Evolutionary conservation across 116 monocot species (phyloP), one percentile per base, ranked within the genome.

Genomic region (Zostera marina): DNA sequence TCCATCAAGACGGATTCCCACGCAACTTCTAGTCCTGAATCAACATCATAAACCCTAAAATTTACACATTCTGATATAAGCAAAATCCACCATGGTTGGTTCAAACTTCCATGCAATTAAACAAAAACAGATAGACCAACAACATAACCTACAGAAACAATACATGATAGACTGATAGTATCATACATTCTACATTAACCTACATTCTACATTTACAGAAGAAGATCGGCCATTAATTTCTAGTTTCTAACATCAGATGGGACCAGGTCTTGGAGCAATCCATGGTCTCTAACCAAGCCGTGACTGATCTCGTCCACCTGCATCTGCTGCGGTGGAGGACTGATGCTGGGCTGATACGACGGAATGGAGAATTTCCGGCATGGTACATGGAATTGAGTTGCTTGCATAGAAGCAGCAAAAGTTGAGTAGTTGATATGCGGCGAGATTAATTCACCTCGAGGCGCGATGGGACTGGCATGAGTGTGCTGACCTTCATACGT

Each of bases 401-500:
- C 15, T 9, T 13, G 56, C 15, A 52, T 54, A 38, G 26, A 16
- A 43, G 3, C 0, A 11, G 7, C 12, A 15, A 44, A 2, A 41
- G 47, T 17, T 11, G 61, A 26, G 26, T 26, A 26, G 4, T n/a
- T 0, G 60, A 40, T 8, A 4, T 48, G 41, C 7, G 21, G 14
- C 32, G 61, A 21, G 19, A 40, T 7, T 21, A 11, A 11, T 52
- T 4, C 20, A 20, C 88, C 83, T 15, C 88, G 77, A 11, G 71
- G 66, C 5, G 25, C 47, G 16, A 65, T 66, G 25, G 91, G 91
- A 66, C 74, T 75, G 13, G 70, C 70, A 73, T 91, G 91, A 8
- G 79, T 91, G 77, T 91, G 91, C 75, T 79, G 72, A 3, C 91
- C 91, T 56, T 91, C 91, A 75, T 91, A 91, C 10, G 91, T 85